A percentile compares a stretch with the other conserved stretches of the same genome.
Evolutionary conservation across 164 flowering plant genomes (phyloP).

Genomic region (Chloranthus sessilifolius): DNA sequence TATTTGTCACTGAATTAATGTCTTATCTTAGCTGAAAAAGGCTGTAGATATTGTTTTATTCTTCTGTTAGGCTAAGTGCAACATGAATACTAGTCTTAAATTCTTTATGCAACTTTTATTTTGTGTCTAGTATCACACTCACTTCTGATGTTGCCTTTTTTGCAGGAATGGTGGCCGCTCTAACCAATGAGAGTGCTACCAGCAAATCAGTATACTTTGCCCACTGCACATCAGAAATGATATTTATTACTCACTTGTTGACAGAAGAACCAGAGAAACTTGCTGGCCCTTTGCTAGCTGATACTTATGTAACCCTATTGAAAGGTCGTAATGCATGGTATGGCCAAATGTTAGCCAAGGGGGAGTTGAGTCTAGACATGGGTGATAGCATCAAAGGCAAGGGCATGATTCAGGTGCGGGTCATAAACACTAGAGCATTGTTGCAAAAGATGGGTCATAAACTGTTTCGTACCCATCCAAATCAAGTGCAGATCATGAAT

Average conservation of each 20-base stretch:
- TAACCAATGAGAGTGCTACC: slow-evolving; percentile 96
- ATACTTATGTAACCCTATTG: slow-evolving; percentile 75
- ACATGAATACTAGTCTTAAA: too few species aligned
- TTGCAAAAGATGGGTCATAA: too few species aligned
- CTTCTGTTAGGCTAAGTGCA: too few species aligned
- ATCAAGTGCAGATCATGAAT: too few species aligned
- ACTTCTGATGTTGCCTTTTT: slow-evolving; percentile 7
- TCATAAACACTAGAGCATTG: too few species aligned
- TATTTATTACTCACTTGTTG: slow-evolving; percentile 75
- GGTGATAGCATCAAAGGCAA: slow-evolving; percentile 85
- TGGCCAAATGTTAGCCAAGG: slow-evolving; percentile 78
- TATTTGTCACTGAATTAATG: too few species aligned
- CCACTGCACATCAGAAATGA: slow-evolving; percentile 96
- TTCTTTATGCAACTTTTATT: too few species aligned
- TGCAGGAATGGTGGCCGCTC: slow-evolving; percentile 91
- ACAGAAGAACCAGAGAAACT: slow-evolving; percentile 84
- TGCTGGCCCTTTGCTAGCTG: slow-evolving; percentile 81
- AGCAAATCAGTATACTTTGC: slow-evolving; percentile 97
- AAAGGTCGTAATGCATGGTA: slow-evolving; percentile 94
- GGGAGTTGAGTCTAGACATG: slow-evolving; percentile 69
- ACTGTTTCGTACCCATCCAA: too few species aligned
- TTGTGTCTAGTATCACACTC: too few species aligned
- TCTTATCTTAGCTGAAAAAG: too few species aligned
- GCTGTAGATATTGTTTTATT: too few species aligned
- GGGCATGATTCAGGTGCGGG: slow-evolving; percentile 81